Conservation (phyloP, 2,329 filamentous ascomycete species). For the Pseudocercospora fijiensis region DNA sequence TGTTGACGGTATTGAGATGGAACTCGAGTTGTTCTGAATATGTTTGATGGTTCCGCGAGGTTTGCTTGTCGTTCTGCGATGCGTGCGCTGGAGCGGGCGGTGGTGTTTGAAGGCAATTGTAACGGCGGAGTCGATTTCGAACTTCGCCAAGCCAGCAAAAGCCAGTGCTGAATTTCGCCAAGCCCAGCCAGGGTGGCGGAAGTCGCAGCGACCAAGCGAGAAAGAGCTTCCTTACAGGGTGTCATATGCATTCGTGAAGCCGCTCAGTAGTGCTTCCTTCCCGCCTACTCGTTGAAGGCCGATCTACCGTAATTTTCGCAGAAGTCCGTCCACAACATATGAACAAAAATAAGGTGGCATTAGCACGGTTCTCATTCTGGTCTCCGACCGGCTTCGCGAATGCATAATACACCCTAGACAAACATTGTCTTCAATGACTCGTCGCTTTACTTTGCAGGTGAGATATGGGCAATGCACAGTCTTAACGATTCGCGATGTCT, state of each 20-base stretch:
- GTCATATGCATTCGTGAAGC: no score
- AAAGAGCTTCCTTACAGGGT: background rate
- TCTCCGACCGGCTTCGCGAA: no score
- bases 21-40: slow-evolving; percentile 16
- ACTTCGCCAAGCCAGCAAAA: slow-evolving; percentile 4
- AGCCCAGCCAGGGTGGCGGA: background rate
- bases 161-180: slow-evolving; percentile 1
- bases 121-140: background rate
- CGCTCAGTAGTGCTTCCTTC: no score
- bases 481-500: slow-evolving; percentile 10
- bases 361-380: no score
- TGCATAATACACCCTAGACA: background rate
- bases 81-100: slow-evolving; percentile 12
- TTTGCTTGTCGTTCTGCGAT: slow-evolving; percentile 25
- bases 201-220: slow-evolving; percentile 3
- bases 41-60: slow-evolving; percentile 18
- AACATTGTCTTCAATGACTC: background rate
- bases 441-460: background rate
- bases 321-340: no score
- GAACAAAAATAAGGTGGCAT: no score
- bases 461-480: slow-evolving; percentile 3
- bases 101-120: background rate
- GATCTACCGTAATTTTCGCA: no score
- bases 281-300: no score
- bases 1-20: slow-evolving; percentile 32